Percentiles rank a stretch among this genome's conserved stretches.
Evolutionary conservation across 1,284 basidiomycete genomes (phyloP).

Genomic region (Pholiota adiposa): DNA sequence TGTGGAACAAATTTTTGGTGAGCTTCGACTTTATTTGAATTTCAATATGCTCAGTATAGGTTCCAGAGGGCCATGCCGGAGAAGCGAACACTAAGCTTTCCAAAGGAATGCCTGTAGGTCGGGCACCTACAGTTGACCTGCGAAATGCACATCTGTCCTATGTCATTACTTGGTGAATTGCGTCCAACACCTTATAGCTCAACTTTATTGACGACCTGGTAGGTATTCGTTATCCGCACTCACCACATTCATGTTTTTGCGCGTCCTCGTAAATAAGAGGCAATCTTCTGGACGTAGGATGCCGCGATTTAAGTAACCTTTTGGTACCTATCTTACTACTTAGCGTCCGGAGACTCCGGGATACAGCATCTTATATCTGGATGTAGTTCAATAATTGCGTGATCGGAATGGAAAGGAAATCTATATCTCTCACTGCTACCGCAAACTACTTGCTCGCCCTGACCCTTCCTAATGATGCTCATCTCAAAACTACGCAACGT

Average conservation of each 20-base stretch:
- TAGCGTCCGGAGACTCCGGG: not conserved
- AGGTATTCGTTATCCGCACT: slow-evolving; percentile 78
- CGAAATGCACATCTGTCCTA: slow-evolving; percentile 97
- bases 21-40: slow-evolving; percentile 27
- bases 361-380: not conserved
- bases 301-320: slow-evolving; percentile 25
- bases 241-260: slow-evolving; percentile 66
- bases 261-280: slow-evolving; percentile 55
- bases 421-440: not conserved
- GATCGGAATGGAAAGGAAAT: not conserved
- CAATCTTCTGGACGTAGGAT: slow-evolving; percentile 43
- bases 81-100: slow-evolving; percentile 67
- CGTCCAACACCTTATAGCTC: not conserved
- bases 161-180: slow-evolving; percentile 86
- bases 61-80: slow-evolving; percentile 77
- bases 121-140: slow-evolving; percentile 84
- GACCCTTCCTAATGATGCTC: not conserved
- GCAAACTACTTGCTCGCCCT: not conserved
- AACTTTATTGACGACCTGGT: not conserved
- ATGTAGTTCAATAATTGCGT: not conserved
- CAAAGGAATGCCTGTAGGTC: slow-evolving; percentile 86
- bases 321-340: not conserved
- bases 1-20: slow-evolving; percentile 86
- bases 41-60: slow-evolving; percentile 2
- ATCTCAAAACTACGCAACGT: not conserved